These are phyloP conservation scores for Lachancea kluyveri DNA, from an alignment of 805 yeast genomes.

Conservation along the genomic window DNA sequence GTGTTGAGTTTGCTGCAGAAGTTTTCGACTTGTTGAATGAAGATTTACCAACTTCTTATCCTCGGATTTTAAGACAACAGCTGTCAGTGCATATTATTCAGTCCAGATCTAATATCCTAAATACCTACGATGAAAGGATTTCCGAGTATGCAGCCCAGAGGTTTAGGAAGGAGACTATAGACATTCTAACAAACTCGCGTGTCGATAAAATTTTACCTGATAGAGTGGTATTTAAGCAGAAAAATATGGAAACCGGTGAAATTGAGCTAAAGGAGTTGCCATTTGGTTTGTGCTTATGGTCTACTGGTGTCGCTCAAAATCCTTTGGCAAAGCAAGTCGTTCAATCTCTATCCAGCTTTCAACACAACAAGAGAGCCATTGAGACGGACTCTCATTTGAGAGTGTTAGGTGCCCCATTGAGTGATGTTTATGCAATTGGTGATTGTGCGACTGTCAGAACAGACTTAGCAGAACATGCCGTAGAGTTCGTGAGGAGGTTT, in stretches of 20 bases:
- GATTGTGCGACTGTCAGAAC: constrained; percentile 66
- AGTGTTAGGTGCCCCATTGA: constrained; percentile 60
- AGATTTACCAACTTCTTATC: constrained; percentile 52
- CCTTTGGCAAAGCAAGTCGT: constrained; percentile 55
- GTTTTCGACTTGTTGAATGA: constrained; percentile 60
- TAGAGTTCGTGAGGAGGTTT: constrained; percentile 42
- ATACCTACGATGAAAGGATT: constrained; percentile 61
- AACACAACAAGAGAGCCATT: constrained; percentile 61
- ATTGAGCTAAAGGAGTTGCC: constrained; percentile 43
- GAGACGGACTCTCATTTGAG: constrained; percentile 71
- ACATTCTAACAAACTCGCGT: constrained; percentile 57
- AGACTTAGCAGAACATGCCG: constrained; percentile 49
- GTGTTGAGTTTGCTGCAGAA: constrained; percentile 71
- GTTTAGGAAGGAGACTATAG: constrained; percentile 56
- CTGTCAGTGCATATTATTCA: constrained; percentile 64
- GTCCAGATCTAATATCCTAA: constrained; percentile 59
- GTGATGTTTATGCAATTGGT: constrained; percentile 67
- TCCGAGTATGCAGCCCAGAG: constrained; percentile 59
- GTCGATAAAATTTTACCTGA: constrained; percentile 53
- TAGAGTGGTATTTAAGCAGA: constrained; percentile 52
- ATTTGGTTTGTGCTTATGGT: constrained; percentile 67
- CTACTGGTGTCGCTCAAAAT: constrained; percentile 67
- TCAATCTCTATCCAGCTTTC: constrained; percentile 39
- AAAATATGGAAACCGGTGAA: constrained; percentile 36
- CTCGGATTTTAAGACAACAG: constrained; percentile 54